Evolutionary conservation across 1,284 basidiomycete species (phyloP), one percentile per base, ranked within the genome.

Genomic region (Ustilago crameri): DNA sequence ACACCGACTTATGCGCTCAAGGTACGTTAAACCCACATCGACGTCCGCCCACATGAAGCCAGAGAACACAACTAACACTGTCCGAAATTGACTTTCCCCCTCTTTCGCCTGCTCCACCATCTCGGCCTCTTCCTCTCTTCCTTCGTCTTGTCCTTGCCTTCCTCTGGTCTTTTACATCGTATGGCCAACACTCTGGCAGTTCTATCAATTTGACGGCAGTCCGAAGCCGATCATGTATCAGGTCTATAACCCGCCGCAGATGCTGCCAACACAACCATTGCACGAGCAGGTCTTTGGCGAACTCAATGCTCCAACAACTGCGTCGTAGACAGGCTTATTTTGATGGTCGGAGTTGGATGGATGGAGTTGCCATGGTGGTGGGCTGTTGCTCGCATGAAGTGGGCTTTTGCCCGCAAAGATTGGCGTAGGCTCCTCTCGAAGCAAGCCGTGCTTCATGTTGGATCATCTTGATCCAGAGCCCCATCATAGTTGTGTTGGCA

Each of bases 241-340:
- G 51, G 55, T 52, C 2, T 74, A 51, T 42, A 43, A 78, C 22
- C 81, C 81, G 14, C 74, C 81, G 2, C 62, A 66, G 48, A 82
- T 82, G 81, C 58, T 81, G 49, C 81, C 81, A 1, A 79, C 75
- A 5, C 48, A 72, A 49, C 74, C 78, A 10, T 43, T 82, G 30
- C 69, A 72, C 53, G 63, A 72, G 38, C 42, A 66, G 47, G 46
- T 72, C 44, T 58, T 66, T 38, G 68, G 68, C 15, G 68, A 72
- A 47, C 52, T 66, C 48, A 66, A 66, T 37, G 50, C 35, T 45
- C 53, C 55, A 4, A 30, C 30, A 5, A 30, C 30, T 30, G 30
- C 30, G n/a, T n/a, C n/a, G 7, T 30, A 30, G 30, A 5, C 30
- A 30, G 12, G 30, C 30, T 30, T 30, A 12, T 30, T 30, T 12